Base-by-base conservation (phyloP, 2,329 filamentous ascomycete species). In the Aaosphaeria arxii region DNA sequence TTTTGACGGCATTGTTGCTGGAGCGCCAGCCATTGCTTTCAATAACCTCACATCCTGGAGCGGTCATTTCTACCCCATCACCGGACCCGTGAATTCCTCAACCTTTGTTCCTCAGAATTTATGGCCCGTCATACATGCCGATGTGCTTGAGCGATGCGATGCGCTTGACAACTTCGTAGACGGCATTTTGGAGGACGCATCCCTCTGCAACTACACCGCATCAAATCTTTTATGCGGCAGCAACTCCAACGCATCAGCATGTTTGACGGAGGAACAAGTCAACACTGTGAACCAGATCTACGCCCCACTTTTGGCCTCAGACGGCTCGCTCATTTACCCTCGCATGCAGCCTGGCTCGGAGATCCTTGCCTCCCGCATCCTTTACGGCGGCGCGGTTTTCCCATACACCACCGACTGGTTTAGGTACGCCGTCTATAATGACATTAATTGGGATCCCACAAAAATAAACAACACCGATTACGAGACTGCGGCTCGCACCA, bases 381-480 rank as follows among this genome's bases (percentile, higher is more conserved):
- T 59, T 40, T 71, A 70, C 52, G 42, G 52, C 9, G 42, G 4
- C 11, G 5, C 70, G 45, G 66, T 69, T 7, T 52, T 54, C 35
- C 9, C 35, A 13, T 42, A 39, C 43, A 11, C 51, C 13, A 33
- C 41, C 11, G 71, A 75, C 54, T 76, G 72, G 73, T 70, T 69
- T 53, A 66, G 63, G 39, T 74, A 74, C 52, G 72, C 64, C 13
- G 62, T 77, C 30, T 71, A 70, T 59, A 67, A 71, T 50, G 56
- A 74, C 52, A 54, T 67, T 0, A 55, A 43, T 49, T 76, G 67
- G 66, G 61, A 74, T 46, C 61, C 69, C 2, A 52, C 59, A 6
- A 62, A 56, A 7, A 62, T 73, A 49, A 63, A 57, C 4, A 56
- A 65, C 9, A 47, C 55, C 30, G 73, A 76, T 69, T 68, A 53